Base-by-base conservation (phyloP, 1,284 basidiomycete genomes). In the Cystobasidium pallidum region DNA sequence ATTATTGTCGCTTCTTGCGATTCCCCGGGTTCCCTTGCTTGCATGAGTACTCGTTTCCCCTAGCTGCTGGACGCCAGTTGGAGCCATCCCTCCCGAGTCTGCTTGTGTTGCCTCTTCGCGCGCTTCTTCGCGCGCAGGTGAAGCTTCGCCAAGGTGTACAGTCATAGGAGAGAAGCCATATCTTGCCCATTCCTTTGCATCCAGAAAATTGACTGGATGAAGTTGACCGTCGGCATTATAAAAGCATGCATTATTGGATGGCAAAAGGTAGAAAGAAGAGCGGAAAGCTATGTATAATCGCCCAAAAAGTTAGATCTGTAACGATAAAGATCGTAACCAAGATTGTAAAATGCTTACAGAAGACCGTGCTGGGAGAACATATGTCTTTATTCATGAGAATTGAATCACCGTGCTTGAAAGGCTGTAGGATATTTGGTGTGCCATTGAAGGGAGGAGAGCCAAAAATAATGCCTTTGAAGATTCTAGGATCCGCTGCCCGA, bases 341-440 rank as follows among this genome's bases (percentile, higher is more conserved):
- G 24, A 43, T 10, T 61, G 13, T 13, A 28, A 17, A 26, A 6
- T n/a, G 63, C 72, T 36, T 10, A 74, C 74, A 77, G 63, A 81
- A 80, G 0, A 78, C 79, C 1, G 78, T 77, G 6, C 76, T 73
- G 0, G 80, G 80, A 2, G 70, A 74, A 30, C 80, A 80, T 52
- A 81, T 78, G 21, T 77, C 76, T 54, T 77, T 77, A 55, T 79
- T 79, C 32, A 75, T 64, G 6, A 73, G 55, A 11, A 80, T 75
- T 7, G 77, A 76, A 70, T 81, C 80, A 21, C 80, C 81, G 45
- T 77, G 77, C 7, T 75, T 64, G 51, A 81, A 76, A 2, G 81
- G 79, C 1, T 79, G 78, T 6, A 81, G 74, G 45, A 80, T 78
- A 73, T 81, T 81, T n/a, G 79, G 75, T 24, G 79, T 80, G 0